phyloP scores from a whole-genome alignment of 2,329 filamentous ascomycete species.

The Colletotrichum tanaceti region DNA sequence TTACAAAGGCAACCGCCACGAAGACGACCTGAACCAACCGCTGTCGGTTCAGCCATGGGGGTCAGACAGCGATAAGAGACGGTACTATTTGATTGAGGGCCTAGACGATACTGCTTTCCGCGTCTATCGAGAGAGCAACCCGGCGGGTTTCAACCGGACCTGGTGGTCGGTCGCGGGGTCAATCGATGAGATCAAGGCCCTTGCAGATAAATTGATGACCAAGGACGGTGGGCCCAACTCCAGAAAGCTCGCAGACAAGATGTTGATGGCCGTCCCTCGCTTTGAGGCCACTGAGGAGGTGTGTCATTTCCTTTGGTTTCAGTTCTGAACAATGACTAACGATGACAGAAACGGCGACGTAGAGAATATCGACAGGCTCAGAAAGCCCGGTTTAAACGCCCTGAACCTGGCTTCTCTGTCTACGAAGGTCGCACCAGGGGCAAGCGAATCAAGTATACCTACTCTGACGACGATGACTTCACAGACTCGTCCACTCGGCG shows the following conservation, averaged over 20 bases:
- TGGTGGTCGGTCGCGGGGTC: slow-evolving; percentile 95
- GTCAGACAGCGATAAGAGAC: slow-evolving; percentile 86
- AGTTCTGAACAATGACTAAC: slow-evolving; percentile 7
- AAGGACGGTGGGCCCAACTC: slow-evolving; percentile 86
- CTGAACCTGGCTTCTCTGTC: slow-evolving; percentile 88
- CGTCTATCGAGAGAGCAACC: slow-evolving; percentile 93
- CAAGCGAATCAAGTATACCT: slow-evolving; percentile 97
- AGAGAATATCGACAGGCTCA: slow-evolving; percentile 90
- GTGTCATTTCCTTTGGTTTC: slow-evolving; percentile 40
- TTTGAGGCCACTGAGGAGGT: slow-evolving; percentile 96
- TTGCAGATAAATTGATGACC: slow-evolving; percentile 80
- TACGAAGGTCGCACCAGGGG: slow-evolving; percentile 97
- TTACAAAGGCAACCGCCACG: slow-evolving; percentile 89
- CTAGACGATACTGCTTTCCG: slow-evolving; percentile 94
- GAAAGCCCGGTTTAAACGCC: slow-evolving; percentile 87
- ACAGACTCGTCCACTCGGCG: slow-evolving; percentile 74
- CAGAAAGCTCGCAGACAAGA: slow-evolving; percentile 80
- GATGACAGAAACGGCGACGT: slow-evolving; percentile 82
- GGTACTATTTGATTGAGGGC: slow-evolving; percentile 94
- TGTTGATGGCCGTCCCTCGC: slow-evolving; percentile 81
- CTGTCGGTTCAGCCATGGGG: slow-evolving; percentile 93
- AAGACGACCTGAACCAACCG: slow-evolving; percentile 83
- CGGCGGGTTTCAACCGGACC: slow-evolving; percentile 77
- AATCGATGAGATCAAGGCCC: slow-evolving; percentile 83
- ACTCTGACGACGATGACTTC: slow-evolving; percentile 83